Conservation (phyloP, 129 eudicot species). For the Rutidosis leptorrhynchoides region DNA sequence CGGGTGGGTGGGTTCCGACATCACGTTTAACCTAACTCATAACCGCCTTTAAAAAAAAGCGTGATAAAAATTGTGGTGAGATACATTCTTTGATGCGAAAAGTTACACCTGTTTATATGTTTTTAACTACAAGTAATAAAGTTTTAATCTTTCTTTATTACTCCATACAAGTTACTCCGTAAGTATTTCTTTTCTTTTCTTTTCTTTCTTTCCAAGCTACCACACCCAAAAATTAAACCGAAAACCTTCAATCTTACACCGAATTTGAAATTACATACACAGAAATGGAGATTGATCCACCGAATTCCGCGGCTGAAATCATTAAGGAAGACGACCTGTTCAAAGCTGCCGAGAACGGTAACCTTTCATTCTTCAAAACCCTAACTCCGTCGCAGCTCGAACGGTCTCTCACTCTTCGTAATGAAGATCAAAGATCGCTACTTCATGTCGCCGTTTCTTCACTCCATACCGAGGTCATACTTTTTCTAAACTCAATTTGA, state of each 20-base stretch:
- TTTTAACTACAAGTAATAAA: no score
- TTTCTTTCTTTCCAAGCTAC: conserved; percentile 2
- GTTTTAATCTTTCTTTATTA: no score
- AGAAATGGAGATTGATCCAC: conserved; percentile 55
- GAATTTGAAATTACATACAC: neutral
- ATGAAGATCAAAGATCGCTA: conserved; percentile 82
- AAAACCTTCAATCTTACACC: neutral
- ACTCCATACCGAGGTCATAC: conserved; percentile 46
- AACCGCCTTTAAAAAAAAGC: no score
- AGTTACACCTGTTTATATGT: no score
- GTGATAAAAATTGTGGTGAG: no score
- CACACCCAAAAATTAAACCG: neutral
- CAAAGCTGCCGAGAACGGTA: conserved; percentile 74
- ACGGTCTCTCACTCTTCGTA: conserved; percentile 54
- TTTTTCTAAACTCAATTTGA: conserved; percentile 1
- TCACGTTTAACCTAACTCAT: no score
- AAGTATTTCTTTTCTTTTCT: no score
- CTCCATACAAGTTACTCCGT: no score
- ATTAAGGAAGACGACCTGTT: conserved; percentile 50
- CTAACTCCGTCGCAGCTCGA: conserved; percentile 56
- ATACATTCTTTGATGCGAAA: no score
- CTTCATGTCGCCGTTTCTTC: conserved; percentile 90
- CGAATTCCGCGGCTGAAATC: conserved; percentile 28
- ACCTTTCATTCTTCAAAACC: conserved; percentile 49
- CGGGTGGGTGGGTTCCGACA: no score